Base-by-base conservation (phyloP, 2,329 filamentous ascomycete genomes). In the Fusarium sp. region DNA sequence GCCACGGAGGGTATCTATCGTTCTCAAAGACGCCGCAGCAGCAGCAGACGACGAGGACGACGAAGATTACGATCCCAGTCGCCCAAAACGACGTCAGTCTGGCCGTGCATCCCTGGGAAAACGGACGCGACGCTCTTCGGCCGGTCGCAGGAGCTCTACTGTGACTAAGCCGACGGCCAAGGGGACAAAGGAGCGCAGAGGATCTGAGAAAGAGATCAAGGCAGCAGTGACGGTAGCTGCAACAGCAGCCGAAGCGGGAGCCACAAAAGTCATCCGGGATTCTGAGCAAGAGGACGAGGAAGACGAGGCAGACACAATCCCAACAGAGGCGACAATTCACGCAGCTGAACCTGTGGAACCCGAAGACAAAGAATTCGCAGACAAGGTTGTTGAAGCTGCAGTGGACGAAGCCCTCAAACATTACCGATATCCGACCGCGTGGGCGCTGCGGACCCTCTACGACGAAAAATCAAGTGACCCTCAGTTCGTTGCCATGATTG, bases 341-440 rank as follows among this genome's bases (percentile, higher is more conserved):
- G 68, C 59, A 37, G 65, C 70, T 57, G 53, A 72, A 44, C 51
- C 28, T 42, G 43, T 64, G 53, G 76, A 77, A 30, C 69, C 74
- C 3, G 73, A 77, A 39, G 81, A 83, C 66, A 83, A 81, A 65
- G 83, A 84, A 41, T 75, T 83, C 34, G 81, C 82, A 26, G 86
- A 85, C 71, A 84, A 80, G 73, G 84, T 88, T 28, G 81, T 90
- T 41, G 85, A 88, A 75, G 74, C 78, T 31, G 87, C 87, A n/a
- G 86, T 90, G 30, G 84, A 88, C 12, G 83, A 88, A 73, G 88
- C 88, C 7, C 77, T 90, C 50, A 79, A 82, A 62, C 83, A 86
- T 73, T 82, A 82, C 65, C 85, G 86, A 62, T 90, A 88, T 75
- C 86, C 87, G 56, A 90, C 88, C 11, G 89, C 88, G 4, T 90